These are phyloP conservation scores for Penicillium hordei DNA, from an alignment of 2,329 filamentous ascomycete genomes.

Conservation along the genomic window DNA sequence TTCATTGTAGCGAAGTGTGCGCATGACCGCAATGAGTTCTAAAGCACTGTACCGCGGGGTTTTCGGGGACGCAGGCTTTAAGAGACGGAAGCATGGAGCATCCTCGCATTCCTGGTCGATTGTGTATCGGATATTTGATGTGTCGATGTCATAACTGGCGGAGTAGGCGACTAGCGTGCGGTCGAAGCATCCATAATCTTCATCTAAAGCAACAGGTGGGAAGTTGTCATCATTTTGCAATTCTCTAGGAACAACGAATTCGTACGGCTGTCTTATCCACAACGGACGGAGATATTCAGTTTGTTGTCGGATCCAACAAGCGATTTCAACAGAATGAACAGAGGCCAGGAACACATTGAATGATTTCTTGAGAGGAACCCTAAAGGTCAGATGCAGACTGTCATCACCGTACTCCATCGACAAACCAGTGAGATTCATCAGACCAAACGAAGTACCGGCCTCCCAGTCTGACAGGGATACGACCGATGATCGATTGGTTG, in stretches of 20 bases:
- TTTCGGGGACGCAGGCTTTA: slow-evolving; percentile 53
- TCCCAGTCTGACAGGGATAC: slow-evolving; percentile 54
- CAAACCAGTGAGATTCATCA: slow-evolving; percentile 61
- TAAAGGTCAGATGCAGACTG: slow-evolving; percentile 65
- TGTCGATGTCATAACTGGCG: slow-evolving; percentile 66
- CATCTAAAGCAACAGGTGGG: slow-evolving; percentile 50
- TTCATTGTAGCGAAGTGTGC: slow-evolving; percentile 69
- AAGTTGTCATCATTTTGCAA: slow-evolving; percentile 53
- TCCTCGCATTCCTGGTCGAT: slow-evolving; percentile 64
- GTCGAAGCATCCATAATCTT: slow-evolving; percentile 65
- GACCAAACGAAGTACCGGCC: slow-evolving; percentile 58
- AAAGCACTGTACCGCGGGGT: slow-evolving; percentile 57
- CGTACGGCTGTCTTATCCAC: slow-evolving; percentile 64
- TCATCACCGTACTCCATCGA: slow-evolving; percentile 64
- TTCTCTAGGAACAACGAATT: slow-evolving; percentile 59
- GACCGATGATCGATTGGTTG: slow-evolving; percentile 54
- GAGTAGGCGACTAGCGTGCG: slow-evolving; percentile 69
- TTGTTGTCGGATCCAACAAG: slow-evolving; percentile 59
- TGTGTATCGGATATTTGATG: slow-evolving; percentile 64
- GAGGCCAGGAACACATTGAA: slow-evolving; percentile 63
- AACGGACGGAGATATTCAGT: slow-evolving; percentile 65
- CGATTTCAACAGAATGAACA: slow-evolving; percentile 63
- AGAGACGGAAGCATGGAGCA: slow-evolving; percentile 64
- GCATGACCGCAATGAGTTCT: slow-evolving; percentile 69
- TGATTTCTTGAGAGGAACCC: slow-evolving; percentile 56